Base-by-base conservation (phyloP, 2,329 filamentous ascomycete genomes). In the Aspergillus fijiensis region DNA sequence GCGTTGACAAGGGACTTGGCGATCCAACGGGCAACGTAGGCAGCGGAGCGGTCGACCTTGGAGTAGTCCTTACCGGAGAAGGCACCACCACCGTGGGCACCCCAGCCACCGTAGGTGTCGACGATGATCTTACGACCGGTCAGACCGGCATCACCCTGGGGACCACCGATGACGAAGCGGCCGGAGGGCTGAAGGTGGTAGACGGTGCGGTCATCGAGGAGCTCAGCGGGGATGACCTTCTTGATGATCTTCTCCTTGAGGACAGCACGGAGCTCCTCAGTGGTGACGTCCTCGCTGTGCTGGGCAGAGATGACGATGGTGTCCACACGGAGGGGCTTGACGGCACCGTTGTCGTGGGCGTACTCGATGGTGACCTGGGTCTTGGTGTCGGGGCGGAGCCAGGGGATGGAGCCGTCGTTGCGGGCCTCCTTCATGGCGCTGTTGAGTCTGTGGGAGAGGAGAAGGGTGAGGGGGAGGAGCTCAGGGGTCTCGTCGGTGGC, bases 41-140 rank as follows among this genome's bases (percentile, higher is more conserved):
- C 95, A 69, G 95, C 95, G 57, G 95, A 98, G 73, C 95, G 91
- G 79, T 99, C 95, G 81, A 99, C 95, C 88, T 99, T 99, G 87
- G 92, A 97, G 88, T 97, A 99, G 81, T 99, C 95, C 89, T 99
- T 99, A 76, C 95, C 95, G 74, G 95, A 98, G 90, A 99, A 99
- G 80, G 95, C 95, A 89, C 95, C 95, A 85, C 95, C 95, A 86
- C 95, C 95, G 86, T 99, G 95, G 72, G 95, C 95, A 84, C 95
- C 95, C 95, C 95, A 98, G 75, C 95, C 95, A 85, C 95, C 95
- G 84, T 99, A 99, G 80, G 95, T 98, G 84, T 99, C 95, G 79
- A 99, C 95, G 69, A 97, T 90, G 87, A 99, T 99, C 89, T 99
- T 99, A 76, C 95, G 93, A 80, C 95, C 95, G 67, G 95, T 99